Conservation (phyloP, 2,329 filamentous ascomycete species). For the Penicillium rolfsii region DNA sequence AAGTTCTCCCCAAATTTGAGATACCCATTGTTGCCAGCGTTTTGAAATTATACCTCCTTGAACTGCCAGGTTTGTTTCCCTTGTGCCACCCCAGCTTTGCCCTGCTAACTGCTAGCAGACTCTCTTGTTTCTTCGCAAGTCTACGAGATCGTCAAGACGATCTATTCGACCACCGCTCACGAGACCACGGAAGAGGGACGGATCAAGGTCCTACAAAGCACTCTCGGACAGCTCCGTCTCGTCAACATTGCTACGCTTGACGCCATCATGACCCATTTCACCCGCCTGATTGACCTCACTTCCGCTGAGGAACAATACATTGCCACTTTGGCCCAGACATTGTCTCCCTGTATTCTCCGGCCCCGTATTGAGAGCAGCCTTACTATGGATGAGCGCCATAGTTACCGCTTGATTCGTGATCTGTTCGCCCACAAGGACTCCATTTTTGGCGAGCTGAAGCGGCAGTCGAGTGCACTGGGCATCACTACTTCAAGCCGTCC, state of each 20-base stretch:
- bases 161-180: slow-evolving; percentile 81
- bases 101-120: slow-evolving; percentile 58
- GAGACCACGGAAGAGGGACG: slow-evolving; percentile 78
- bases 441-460: slow-evolving; percentile 95
- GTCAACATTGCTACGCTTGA: slow-evolving; percentile 99
- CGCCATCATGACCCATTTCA: slow-evolving; percentile 97
- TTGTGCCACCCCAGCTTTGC: slow-evolving; percentile 17
- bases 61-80: slow-evolving; percentile 76
- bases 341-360: slow-evolving; percentile 85
- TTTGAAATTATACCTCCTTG: slow-evolving; percentile 90
- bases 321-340: slow-evolving; percentile 68
- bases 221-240: slow-evolving; percentile 88
- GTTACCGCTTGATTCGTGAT: slow-evolving; percentile 86
- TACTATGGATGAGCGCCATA: slow-evolving; percentile 93
- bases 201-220: slow-evolving; percentile 90
- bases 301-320: slow-evolving; percentile 91
- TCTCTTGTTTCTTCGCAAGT: slow-evolving; percentile 98
- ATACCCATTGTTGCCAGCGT: slow-evolving; percentile 91
- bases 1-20: slow-evolving; percentile 84
- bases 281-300: slow-evolving; percentile 91
- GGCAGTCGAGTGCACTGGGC: slow-evolving; percentile 53
- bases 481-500: slow-evolving; percentile 64
- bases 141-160: slow-evolving; percentile 97
- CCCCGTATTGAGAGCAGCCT: slow-evolving; percentile 85
- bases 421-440: slow-evolving; percentile 91